Base-by-base conservation (phyloP, 257 asterid genomes). In the Nicotiana attenuata region DNA sequence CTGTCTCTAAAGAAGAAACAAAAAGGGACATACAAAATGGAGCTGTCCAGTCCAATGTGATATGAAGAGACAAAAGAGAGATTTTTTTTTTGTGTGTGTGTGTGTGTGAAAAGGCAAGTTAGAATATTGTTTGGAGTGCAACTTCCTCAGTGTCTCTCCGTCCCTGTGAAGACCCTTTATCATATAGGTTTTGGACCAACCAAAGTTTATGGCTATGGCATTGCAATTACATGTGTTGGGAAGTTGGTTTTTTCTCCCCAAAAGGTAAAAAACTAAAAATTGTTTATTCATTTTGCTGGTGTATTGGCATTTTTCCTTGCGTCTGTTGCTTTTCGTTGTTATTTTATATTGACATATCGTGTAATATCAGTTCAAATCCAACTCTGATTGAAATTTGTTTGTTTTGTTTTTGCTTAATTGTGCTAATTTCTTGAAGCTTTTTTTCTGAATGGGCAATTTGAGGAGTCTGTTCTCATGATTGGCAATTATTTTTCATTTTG, bases 191-290 rank as follows among this genome's bases (percentile, higher is more conserved):
- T 84, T 47, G 75, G 41, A 47, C 45, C 41, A 35, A 38, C 45
- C 45, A 38, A 38, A 1, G 9, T 52, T 78, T 13, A 50, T 81
- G 65, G 87, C 85, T 41, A 28, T 71, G 84, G 84, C 87, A 78
- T 81, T 80, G 24, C 82, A 35, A 24, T 57, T 69, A 66, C 85
- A 80, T 81, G 65, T 67, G 35, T 65, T 67, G 63, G 61, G 82
- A 50, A 41, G 87, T 81, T 84, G 85, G 85, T 77, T 73, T 75
- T 87, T 76, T 65, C 78, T 83, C 50, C 83, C 75, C 82, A 66
- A 60, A 81, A 87, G 90, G 88, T 88, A 64, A 78, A 33, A 22
- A 15, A 47, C 16, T 50, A 50, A 13, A 10, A 50, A 10, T 10
- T 3, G 0, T 50, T 50, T 13, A 4, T 80, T 59, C 71, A 14